A percentile compares a stretch with the other conserved stretches of the same genome.
phyloP scores from a whole-genome alignment of 331 rosid species.

The Acacia concinna region DNA sequence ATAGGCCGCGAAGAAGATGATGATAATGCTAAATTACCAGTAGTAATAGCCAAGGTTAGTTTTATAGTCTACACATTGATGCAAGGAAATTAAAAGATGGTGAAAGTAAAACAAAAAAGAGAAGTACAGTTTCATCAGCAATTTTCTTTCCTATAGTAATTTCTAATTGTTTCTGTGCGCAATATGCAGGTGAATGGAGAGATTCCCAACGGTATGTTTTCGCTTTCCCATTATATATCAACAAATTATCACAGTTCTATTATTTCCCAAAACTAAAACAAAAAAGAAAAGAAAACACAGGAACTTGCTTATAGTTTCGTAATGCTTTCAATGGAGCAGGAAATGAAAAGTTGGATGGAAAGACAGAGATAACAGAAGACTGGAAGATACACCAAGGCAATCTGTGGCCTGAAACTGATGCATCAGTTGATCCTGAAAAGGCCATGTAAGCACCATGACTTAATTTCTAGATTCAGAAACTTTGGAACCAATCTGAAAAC shows the following conservation, averaged over 20 bases:
- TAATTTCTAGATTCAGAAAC: conserved; percentile 3
- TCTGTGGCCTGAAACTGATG: conserved; percentile 66
- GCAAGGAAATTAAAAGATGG: background rate
- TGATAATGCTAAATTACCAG: conserved; percentile 50
- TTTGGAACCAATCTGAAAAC: conserved; percentile 3
- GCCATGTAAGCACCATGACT: conserved; percentile 38
- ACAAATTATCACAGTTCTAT: background rate
- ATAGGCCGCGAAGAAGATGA: conserved; percentile 68
- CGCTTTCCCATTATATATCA: conserved; percentile 12
- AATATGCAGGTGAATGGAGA: conserved; percentile 42
- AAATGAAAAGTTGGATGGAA: conserved; percentile 63
- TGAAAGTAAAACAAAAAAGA: background rate
- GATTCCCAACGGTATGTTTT: conserved; percentile 32
- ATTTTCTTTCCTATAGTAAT: background rate
- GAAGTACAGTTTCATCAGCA: background rate
- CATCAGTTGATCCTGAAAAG: conserved; percentile 40
- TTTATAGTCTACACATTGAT: background rate
- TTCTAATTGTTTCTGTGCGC: conserved; percentile 7
- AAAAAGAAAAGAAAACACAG: background rate
- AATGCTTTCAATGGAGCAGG: conserved; percentile 47
- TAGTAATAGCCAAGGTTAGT: conserved; percentile 29
- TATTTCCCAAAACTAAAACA: background rate
- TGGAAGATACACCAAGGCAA: conserved; percentile 86
- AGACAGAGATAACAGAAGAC: conserved; percentile 67
- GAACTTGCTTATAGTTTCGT: background rate